Evolutionary conservation across 352 stramenopile species (phyloP).

Genomic region (Phytophthora tentaculata): DNA sequence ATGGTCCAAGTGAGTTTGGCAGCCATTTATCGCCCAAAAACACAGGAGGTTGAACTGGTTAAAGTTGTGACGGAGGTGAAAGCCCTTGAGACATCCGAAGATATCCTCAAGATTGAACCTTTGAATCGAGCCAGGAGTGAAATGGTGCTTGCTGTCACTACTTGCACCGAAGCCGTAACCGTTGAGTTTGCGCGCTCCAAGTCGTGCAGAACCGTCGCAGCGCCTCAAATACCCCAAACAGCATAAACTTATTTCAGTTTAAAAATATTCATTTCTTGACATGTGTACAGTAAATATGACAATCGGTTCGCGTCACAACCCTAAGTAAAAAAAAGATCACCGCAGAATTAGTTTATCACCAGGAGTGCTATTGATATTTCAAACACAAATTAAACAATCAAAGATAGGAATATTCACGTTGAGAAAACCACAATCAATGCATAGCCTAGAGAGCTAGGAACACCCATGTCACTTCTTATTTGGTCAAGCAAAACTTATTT

Average conservation of each 20-base stretch:
- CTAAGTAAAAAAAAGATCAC: too few species aligned
- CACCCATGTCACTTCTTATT: too few species aligned
- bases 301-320: too few species aligned
- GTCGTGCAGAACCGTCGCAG: conserved; percentile 16
- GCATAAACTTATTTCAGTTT: conserved; percentile 1
- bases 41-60: conserved; percentile 4
- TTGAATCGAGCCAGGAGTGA: conserved; percentile 25
- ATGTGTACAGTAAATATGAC: too few species aligned
- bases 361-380: too few species aligned
- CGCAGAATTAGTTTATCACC: too few species aligned
- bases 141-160: conserved; percentile 12
- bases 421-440: too few species aligned
- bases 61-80: conserved; percentile 12
- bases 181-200: conserved; percentile 25
- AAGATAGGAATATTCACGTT: too few species aligned
- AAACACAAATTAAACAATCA: too few species aligned
- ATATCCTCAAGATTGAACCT: conserved; percentile 12
- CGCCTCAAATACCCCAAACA: neutral
- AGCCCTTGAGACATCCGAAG: neutral
- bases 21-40: conserved; percentile 34
- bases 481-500: too few species aligned
- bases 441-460: too few species aligned
- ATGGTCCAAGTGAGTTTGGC: conserved; percentile 35
- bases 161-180: conserved; percentile 10
- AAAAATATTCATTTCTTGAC: too few species aligned